Evolutionary conservation across 1,284 basidiomycete genomes (phyloP), one percentile per base, ranked within the genome.

Genomic region (Sporisorium iseilematis-ciliati): DNA sequence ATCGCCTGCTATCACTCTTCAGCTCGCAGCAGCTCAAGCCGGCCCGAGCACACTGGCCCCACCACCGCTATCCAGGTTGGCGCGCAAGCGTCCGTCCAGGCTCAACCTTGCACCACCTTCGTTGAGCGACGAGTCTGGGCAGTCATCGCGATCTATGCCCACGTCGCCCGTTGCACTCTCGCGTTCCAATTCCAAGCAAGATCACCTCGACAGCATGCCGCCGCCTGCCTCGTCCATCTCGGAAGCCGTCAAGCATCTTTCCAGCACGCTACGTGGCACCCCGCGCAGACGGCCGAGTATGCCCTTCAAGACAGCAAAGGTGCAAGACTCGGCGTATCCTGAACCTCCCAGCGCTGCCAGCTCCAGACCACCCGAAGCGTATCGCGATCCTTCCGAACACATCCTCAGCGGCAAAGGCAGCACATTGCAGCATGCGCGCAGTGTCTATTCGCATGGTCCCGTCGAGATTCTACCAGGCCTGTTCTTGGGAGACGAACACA

Each of bases 401-500:
- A 81, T 81, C 38, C 64, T 82, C 29, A 80, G 77, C 51, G 81
- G 81, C 50, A 75, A 78, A 41, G 81, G 81, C 23, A 80, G 78
- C 49, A 81, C 79, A 7, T 60, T 82, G 12, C 81, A 82, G 57
- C 81, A 82, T 46, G 81, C 81, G 5, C 65, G 81, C 26, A 75
- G 70, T 41, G 78, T 80, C 85, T 98, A 98, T 84, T 86, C 88
- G 7, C 89, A 92, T 79, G 95, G 96, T 1, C 96, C 95, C 23
- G 88, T 93, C 43, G 92, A 97, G 86, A 89, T 98, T 75, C 88
- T 97, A 33, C 95, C 95, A 1, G 91, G 92, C 46, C 89, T 98
- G 57, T 98, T 91, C 90, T 89, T 98, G 8, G 96, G 95, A 62
- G 93, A 93, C 51, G 95, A 97, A 85, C 93, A 96, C 85, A 96